Evolutionary conservation across 345 rosid species (phyloP).

Genomic region (Populus davidiana): DNA sequence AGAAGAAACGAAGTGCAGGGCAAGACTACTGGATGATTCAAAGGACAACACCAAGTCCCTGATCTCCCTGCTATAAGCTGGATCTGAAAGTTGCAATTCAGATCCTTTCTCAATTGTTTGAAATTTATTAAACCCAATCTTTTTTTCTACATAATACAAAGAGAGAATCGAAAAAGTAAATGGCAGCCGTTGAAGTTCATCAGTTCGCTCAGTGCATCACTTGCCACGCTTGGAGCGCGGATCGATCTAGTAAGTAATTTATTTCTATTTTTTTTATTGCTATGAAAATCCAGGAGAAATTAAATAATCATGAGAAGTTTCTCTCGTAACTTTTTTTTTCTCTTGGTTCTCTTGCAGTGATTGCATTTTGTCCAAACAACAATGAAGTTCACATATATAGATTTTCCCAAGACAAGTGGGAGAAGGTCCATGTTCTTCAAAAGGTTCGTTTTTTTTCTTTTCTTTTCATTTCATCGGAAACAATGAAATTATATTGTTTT

Average conservation of each 20-base stretch:
- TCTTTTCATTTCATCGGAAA: no score
- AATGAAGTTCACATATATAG: slow-evolving; percentile 90
- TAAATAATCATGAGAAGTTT: background rate
- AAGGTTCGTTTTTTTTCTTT: slow-evolving; percentile 42
- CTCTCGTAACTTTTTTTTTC: background rate
- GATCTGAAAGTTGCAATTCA: background rate
- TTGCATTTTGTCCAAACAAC: slow-evolving; percentile 88
- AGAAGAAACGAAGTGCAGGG: no score
- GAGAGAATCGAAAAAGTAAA: slow-evolving; percentile 13
- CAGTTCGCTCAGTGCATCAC: slow-evolving; percentile 86
- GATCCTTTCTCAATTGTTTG: background rate
- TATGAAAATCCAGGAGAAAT: slow-evolving; percentile 1
- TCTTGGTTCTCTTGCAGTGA: slow-evolving; percentile 50
- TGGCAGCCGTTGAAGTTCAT: slow-evolving; percentile 73
- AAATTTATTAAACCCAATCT: background rate
- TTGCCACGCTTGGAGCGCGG: slow-evolving; percentile 98
- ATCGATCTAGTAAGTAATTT: slow-evolving; percentile 55
- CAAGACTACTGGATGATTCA: no score
- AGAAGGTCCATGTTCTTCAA: slow-evolving; percentile 78
- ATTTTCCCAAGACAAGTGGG: slow-evolving; percentile 74
- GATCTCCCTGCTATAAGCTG: background rate
- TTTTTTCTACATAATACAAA: no score
- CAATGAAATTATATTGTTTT: no score
- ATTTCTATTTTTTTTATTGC: background rate
- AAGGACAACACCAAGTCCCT: no score